Percentiles rank a stretch among this genome's conserved stretches.
phyloP scores from a whole-genome alignment of 768 basidiomycete species.

The Lyophyllum semitale region DNA sequence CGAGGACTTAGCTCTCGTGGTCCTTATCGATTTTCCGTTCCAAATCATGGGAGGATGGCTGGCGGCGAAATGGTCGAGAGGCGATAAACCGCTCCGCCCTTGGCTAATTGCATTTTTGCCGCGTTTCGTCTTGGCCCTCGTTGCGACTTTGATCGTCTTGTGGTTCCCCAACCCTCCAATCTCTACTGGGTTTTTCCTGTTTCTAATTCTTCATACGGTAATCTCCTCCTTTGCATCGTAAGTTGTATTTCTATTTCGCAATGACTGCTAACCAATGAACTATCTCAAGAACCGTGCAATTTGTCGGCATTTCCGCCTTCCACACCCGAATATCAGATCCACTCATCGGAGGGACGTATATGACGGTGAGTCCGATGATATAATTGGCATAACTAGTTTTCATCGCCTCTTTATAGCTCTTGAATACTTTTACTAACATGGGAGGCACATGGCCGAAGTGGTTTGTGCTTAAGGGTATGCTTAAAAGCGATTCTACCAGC shows the following conservation, averaged over 20 bases:
- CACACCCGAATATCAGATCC: conserved; percentile 97
- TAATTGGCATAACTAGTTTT: neutral
- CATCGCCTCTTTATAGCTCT: conserved; percentile 50
- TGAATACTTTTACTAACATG: conserved; percentile 95
- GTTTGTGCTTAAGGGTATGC: conserved; percentile 86
- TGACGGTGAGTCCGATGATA: conserved; percentile 73
- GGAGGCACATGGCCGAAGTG: conserved; percentile 98
- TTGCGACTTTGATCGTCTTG: conserved; percentile 78
- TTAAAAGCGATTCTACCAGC: neutral
- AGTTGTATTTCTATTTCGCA: conserved; percentile 26
- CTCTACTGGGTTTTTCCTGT: conserved; percentile 72
- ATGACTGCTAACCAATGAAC: neutral
- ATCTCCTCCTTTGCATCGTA: conserved; percentile 84
- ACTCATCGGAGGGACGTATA: conserved; percentile 96
- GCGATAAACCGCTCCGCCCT: conserved; percentile 75
- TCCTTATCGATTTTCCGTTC: conserved; percentile 96
- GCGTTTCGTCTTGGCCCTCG: conserved; percentile 69
- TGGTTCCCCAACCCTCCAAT: conserved; percentile 83
- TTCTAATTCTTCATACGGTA: conserved; percentile 82
- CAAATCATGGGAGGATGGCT: conserved; percentile 95
- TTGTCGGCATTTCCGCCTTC: conserved; percentile 98
- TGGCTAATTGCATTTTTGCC: conserved; percentile 95
- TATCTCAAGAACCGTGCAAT: conserved; percentile 87
- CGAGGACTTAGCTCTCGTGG: conserved; percentile 94
- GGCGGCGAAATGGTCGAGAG: conserved; percentile 88